Evolutionary conservation across 306 rosid species (phyloP), one percentile per base, ranked within the genome.

Genomic region (Vigna reflexopilosa): DNA sequence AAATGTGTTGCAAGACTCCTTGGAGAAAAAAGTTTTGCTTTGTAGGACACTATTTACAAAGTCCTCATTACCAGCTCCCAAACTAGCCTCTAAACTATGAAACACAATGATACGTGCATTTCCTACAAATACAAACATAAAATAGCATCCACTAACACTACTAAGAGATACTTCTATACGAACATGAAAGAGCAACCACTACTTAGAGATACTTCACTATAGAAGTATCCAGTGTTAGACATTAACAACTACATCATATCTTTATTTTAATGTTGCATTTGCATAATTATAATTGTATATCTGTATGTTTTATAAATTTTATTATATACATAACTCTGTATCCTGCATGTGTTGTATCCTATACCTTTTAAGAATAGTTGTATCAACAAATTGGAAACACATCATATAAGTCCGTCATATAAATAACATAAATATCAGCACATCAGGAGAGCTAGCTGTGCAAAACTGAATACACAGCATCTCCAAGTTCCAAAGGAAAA

Each of bases 31-130:
- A 69, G 15, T 63, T 61, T 59, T 61, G 62, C 10, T 48, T 58
- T n/a, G 22, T 12, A 30, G 59, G 55, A 47, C 61, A 47, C 28
- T 66, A 58, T 17, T 36, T 57, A 67, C 24, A 47, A 14, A 57
- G 58, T 47, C n/a, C 15, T 14, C 13, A 4, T 59, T 20, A 40
- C 8, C 51, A 59, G 24, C 22, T 62, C 20, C 2, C 44, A 26
- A 51, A 75, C 73, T 38, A 69, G 73, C n/a, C 68, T 57, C 47
- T 61, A 28, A 67, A 34, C 22, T 16, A 32, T 16, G 69, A 63
- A 63, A 34, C 24, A 63, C 14, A 4, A 2, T 4, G 2, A 38
- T 17, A 19, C 32, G 10, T 36, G n/a, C 51, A 65, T 65, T 65
- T 65, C 32, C 51, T 19, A 2, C 51, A 65, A 17, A 9, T 40